Evolutionary conservation across 2,329 filamentous ascomycete genomes (phyloP).

Genomic region (Aspergillus awamori): DNA sequence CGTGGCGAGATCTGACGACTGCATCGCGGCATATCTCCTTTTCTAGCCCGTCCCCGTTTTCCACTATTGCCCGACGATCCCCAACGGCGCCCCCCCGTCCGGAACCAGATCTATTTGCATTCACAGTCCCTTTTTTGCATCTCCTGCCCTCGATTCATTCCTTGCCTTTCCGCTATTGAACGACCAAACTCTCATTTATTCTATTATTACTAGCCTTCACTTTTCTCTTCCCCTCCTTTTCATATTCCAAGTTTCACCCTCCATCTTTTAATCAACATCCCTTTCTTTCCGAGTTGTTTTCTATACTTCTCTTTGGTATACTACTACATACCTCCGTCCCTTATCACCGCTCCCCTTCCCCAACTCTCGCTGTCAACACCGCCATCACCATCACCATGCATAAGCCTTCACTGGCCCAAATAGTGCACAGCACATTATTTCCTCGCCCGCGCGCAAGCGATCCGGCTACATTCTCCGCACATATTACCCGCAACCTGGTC

Average conservation of each 20-base stretch:
- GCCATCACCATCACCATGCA: constrained; percentile 53
- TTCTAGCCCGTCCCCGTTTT: constrained; percentile 9
- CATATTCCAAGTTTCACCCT: not conserved
- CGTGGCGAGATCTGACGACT: constrained; percentile 5
- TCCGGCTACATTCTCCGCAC: constrained; percentile 60
- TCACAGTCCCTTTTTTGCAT: constrained; percentile 8
- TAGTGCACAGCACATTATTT: constrained; percentile 62
- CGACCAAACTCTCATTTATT: constrained; percentile 3
- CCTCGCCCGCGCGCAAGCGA: constrained; percentile 60
- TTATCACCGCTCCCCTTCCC: not conserved
- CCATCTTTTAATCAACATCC: not conserved
- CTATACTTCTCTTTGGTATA: not conserved
- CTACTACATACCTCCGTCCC: not conserved
- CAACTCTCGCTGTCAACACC: not conserved
- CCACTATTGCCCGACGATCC: constrained; percentile 5
- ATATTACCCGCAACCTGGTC: constrained; percentile 64
- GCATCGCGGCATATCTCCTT: constrained; percentile 1
- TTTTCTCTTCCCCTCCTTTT: constrained; percentile 2
- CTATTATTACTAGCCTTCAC: constrained; percentile 1
- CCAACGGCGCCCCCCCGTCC: constrained; percentile 5
- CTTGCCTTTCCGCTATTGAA: not conserved
- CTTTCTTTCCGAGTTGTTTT: not conserved
- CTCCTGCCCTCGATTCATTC: constrained; percentile 6
- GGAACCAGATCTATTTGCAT: constrained; percentile 6
- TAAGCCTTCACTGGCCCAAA: constrained; percentile 60